Conservation (phyloP, 805 yeast species). For the Yamadazyma takamatsuzukensis region DNA sequence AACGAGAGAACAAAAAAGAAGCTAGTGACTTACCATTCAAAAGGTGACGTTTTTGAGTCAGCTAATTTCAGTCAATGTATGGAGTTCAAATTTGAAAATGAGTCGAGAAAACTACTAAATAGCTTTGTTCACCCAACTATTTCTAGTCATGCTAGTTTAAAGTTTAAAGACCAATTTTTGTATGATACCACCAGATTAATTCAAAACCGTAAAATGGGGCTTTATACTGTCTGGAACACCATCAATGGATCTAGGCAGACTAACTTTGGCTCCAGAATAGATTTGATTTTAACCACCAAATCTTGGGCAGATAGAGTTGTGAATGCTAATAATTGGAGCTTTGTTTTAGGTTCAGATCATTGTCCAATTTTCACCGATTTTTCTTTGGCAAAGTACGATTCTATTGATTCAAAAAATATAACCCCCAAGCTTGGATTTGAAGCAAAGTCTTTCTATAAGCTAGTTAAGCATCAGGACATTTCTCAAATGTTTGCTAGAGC, state of each 20-base stretch:
- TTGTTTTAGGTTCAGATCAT: conserved; percentile 84
- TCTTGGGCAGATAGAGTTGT: conserved; percentile 26
- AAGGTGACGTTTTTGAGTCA: conserved; percentile 11
- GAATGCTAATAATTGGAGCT: conserved; percentile 60
- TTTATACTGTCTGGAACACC: conserved; percentile 94
- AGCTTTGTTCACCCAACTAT: conserved; percentile 21
- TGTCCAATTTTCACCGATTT: conserved; percentile 85
- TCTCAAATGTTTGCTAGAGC: conserved; percentile 24
- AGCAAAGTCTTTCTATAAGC: conserved; percentile 47
- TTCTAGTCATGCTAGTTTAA: conserved; percentile 1
- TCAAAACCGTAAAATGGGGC: conserved; percentile 54
- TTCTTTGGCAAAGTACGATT: conserved; percentile 17
- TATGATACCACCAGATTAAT: conserved; percentile 56
- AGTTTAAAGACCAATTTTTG: conserved; percentile 28
- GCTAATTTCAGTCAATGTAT: conserved; percentile 18
- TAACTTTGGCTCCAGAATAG: conserved; percentile 87
- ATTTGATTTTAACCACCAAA: conserved; percentile 52
- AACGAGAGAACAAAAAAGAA: conserved; percentile 41
- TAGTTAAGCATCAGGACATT: conserved; percentile 31
- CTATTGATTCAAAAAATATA: conserved; percentile 1
- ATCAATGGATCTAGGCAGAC: conserved; percentile 69
- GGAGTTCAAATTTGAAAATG: conserved; percentile 31
- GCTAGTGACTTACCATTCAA: conserved; percentile 17
- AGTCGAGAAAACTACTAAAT: conserved; percentile 28
- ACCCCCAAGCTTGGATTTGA: conserved; percentile 43